Percentiles rank a stretch among this genome's conserved stretches.
These are phyloP conservation scores for Psilocybe tampanensis DNA, from an alignment of 768 basidiomycete species.

Conservation along the genomic window DNA sequence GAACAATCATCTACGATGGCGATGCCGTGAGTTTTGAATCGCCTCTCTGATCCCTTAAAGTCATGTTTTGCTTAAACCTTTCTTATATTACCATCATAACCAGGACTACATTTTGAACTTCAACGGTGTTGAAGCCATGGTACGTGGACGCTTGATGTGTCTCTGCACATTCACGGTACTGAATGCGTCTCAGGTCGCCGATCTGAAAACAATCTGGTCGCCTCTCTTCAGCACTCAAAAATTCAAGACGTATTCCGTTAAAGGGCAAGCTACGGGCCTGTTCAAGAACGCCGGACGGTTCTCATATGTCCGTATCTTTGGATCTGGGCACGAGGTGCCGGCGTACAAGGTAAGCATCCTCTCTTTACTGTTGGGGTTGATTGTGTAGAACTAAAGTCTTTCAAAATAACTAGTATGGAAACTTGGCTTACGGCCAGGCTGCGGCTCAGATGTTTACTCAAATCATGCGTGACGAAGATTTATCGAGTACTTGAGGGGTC, in stretches of 20 bases:
- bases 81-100: not conserved
- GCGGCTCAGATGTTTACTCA: constrained; percentile 47
- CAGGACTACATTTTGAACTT: constrained; percentile 60
- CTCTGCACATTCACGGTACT: not conserved
- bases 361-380: not conserved
- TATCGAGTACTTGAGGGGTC: constrained; percentile 17
- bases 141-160: constrained; percentile 27
- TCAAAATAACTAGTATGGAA: constrained; percentile 38
- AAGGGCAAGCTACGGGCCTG: constrained; percentile 49
- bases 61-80: not conserved
- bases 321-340: constrained; percentile 50
- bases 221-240: constrained; percentile 40
- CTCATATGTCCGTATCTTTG: constrained; percentile 56
- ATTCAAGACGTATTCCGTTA: constrained; percentile 53
- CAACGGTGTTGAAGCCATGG: constrained; percentile 61
- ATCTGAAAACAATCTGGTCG: constrained; percentile 48
- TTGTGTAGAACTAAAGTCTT: not conserved
- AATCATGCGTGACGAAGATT: constrained; percentile 36
- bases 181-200: constrained; percentile 37
- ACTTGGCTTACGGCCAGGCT: constrained; percentile 38
- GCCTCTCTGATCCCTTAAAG: not conserved
- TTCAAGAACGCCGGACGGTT: constrained; percentile 62
- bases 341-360: constrained; percentile 40
- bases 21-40: constrained; percentile 55
- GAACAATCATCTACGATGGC: constrained; percentile 56